These are phyloP conservation scores for Geosmithia putterillii DNA, from an alignment of 2,329 filamentous ascomycete species.

Conservation along the genomic window DNA sequence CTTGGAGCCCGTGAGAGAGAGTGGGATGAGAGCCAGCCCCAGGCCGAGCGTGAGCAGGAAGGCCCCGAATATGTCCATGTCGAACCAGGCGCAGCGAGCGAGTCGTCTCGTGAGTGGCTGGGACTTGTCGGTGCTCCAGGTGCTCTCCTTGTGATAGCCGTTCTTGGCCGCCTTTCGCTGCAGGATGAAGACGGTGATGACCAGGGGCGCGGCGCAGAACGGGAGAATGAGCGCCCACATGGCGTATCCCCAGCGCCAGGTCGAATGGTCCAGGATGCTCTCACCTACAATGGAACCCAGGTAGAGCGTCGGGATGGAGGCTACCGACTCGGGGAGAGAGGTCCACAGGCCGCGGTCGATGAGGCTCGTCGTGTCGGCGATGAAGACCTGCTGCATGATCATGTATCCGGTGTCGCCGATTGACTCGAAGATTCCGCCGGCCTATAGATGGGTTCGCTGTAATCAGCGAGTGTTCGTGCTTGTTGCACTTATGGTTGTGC, in stretches of 20 bases:
- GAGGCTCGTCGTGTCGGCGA: constrained; percentile 47
- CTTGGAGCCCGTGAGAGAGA: constrained; percentile 21
- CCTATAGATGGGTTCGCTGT: constrained; percentile 8
- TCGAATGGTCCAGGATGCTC: constrained; percentile 18
- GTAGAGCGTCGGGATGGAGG: constrained; percentile 17
- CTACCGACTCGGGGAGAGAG: constrained; percentile 37
- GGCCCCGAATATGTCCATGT: constrained; percentile 20
- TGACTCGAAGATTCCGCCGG: constrained; percentile 48
- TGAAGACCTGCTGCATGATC: constrained; percentile 34
- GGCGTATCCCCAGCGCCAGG: constrained; percentile 28
- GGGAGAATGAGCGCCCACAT: constrained; percentile 27
- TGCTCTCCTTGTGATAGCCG: constrained; percentile 5
- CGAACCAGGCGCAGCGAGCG: constrained; percentile 11
- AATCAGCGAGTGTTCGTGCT: not conserved
- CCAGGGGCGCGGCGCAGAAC: constrained; percentile 15
- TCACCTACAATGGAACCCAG: constrained; percentile 18
- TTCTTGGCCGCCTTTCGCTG: constrained; percentile 14
- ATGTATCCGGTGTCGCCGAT: constrained; percentile 30
- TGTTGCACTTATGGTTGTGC: too few relatives aligned
- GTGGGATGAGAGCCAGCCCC: constrained; percentile 18
- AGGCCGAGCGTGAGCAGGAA: constrained; percentile 18
- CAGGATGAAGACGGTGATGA: constrained; percentile 17
- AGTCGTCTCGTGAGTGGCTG: constrained; percentile 10
- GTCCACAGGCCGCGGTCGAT: constrained; percentile 49
- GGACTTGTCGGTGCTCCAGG: not conserved